Evolutionary conservation across 176 grass and related monocot genomes (phyloP), one percentile per base, ranked within the genome.

Genomic region (Avena atlantica): DNA sequence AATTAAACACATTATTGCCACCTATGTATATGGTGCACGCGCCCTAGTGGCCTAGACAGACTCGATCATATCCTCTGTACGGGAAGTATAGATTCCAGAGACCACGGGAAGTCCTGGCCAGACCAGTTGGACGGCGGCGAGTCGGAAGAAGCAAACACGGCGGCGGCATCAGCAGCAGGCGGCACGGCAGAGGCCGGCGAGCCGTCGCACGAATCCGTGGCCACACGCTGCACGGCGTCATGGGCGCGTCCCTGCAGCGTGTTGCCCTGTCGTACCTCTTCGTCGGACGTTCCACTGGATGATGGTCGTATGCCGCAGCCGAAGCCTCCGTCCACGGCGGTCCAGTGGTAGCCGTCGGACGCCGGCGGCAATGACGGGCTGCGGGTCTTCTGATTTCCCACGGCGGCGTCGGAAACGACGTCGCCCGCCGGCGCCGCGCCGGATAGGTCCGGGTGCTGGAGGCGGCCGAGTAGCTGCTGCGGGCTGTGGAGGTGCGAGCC

Each of bases 401-500:
- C n/a, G n/a, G n/a, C n/a, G n/a, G n/a, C 69, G 11, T 62, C 36
- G 51, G 67, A 16, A 25, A 25, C 34, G 36, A 8, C 23, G 27
- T 8, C 42, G 12, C 31, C 20, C 36, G 4, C 20, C 0, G n/a
- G n/a, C n/a, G 27, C 89, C 0, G 45, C 59, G 3, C 76, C 82
- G 52, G 81, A 14, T 20, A 65, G 19, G 61, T 23, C 88, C 31
- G 69, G 62, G 34, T 50, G 70, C 16, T 15, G 85, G 24, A 45
- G 64, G 17, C 52, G 64, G 13, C 58, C 74, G 65, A 83, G 85
- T 17, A 57, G 66, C 62, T 73, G 83, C 78, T 88, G 78, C 47
- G 86, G 64, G 74, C 73, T 67, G 91, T 93, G 91, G 49, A 70
- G 78, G 66, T 93, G 91, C 8, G 82, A 15, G 12, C 91, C 91